Evolutionary conservation across 2,329 filamentous ascomycete genomes (phyloP), one percentile per base, ranked within the genome.

Genomic region (Pestalotiopsis sp.): DNA sequence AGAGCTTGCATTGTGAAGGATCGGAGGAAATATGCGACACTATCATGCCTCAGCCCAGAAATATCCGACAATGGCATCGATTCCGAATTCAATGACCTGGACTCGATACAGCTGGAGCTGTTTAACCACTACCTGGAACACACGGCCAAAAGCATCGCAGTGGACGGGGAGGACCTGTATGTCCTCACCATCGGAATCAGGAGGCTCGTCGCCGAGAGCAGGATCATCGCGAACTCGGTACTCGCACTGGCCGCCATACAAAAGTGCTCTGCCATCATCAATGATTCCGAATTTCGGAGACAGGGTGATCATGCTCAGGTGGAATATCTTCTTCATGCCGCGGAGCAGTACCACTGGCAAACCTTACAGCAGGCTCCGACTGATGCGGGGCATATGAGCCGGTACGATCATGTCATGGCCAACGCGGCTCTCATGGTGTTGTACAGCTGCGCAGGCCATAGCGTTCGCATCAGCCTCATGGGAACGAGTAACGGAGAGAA

Each of bases 391-490:
- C 39, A 27, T 12, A 36, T 56, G 45, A 27, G 45, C 3, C 39
- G 27, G 0, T 64, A 64, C 20, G 62, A 49, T 23, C 62, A 64
- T 31, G 62, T 64, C 20, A 45, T 64, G 39, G 20, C 38, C 3
- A 64, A 64, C 25, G 62, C 62, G 1, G 62, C 62, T 12, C 23
- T 64, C 14, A 64, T 64, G 62, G 62, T 45, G 4, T 2, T 64
- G 2, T 64, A 64, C 39, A 36, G 62, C 20, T 64, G 39, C 39
- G 62, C 39, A 1, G 49, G 20, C 13, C 62, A 64, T 23, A 27
- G 62, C 62, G 38, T 64, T 14, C 62, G 39, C 9, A 52, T 64
- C 3, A 23, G 39, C 2, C 62, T 64, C 4, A 36, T 39, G 39
- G 27, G 25, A 7, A 25, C 13, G 13, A 20, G 13, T 14, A 27